A percentile compares a stretch with the other conserved stretches of the same genome.
phyloP scores from a whole-genome alignment of 2,329 filamentous ascomycete species.

The Cladobotryum mycophilum region DNA sequence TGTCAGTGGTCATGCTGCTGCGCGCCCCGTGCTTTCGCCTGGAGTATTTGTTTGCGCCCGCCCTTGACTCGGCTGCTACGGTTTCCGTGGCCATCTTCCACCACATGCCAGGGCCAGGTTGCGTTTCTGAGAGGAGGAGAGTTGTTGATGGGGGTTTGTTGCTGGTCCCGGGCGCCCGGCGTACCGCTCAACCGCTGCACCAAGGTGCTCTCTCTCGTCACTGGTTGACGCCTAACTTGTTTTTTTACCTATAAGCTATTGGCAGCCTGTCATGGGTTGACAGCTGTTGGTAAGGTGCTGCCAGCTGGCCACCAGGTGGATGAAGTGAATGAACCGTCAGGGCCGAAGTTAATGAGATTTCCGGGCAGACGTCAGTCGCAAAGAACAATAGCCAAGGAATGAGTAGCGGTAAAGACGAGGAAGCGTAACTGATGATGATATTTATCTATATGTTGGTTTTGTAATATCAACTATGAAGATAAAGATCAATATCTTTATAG shows the following conservation, averaged over 20 bases:
- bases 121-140: constrained; percentile 10
- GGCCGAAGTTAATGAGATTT: not conserved
- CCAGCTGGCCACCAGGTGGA: not conserved
- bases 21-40: constrained; percentile 23
- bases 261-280: constrained; percentile 1
- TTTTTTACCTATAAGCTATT: constrained; percentile 1
- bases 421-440: too few species aligned
- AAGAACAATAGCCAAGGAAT: not conserved
- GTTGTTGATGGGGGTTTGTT: not conserved
- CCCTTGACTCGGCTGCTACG: constrained; percentile 4
- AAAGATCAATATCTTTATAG: too few species aligned
- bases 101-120: constrained; percentile 9
- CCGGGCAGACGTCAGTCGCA: not conserved
- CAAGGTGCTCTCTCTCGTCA: too few species aligned
- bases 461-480: too few species aligned
- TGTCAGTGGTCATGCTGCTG: constrained; percentile 20
- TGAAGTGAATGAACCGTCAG: not conserved
- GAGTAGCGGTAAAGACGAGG: too few species aligned
- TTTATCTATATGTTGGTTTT: too few species aligned
- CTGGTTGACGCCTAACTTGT: not conserved
- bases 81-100: too few species aligned
- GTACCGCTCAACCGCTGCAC: too few species aligned
- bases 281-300: not conserved
- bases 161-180: too few species aligned
- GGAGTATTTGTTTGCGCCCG: constrained; percentile 23